phyloP scores from a whole-genome alignment of 306 rosid genomes.

The Cucurbita ficifolia region DNA sequence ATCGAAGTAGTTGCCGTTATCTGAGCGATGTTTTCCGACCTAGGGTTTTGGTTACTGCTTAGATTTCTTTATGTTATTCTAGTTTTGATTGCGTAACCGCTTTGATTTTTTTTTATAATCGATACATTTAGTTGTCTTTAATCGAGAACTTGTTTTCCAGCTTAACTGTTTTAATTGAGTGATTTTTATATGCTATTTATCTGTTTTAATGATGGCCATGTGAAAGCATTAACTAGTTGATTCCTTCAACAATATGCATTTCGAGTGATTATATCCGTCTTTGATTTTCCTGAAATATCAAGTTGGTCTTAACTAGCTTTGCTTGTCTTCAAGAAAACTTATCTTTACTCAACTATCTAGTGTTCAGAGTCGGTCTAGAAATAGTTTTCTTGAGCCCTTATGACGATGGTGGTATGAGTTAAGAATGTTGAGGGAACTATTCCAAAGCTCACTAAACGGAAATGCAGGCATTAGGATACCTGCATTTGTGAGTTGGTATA shows the following conservation, averaged over 20 bases:
- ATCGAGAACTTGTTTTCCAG: neutral
- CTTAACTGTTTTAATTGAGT: neutral
- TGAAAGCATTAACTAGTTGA: neutral
- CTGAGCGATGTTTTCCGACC: neutral
- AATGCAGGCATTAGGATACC: neutral
- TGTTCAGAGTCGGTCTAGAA: too few species aligned
- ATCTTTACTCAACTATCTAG: neutral
- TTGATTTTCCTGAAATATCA: neutral
- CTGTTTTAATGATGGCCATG: neutral
- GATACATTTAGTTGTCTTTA: neutral
- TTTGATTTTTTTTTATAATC: neutral
- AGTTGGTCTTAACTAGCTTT: neutral
- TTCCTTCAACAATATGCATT: neutral
- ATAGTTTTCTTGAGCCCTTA: too few species aligned
- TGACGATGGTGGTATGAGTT: too few species aligned
- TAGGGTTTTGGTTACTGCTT: conserved; percentile 4
- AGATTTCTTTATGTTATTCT: neutral
- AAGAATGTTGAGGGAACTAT: too few species aligned
- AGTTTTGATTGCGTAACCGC: neutral
- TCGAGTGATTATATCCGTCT: neutral
- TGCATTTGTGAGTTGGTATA: neutral
- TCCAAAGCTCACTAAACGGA: too few species aligned
- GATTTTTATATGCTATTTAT: neutral
- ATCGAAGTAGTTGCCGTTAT: conserved; percentile 20
- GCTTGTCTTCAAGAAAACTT: neutral